These are phyloP conservation scores for Rhizophagus clarus DNA, from an alignment of 192 early-diverging fungal genomes.

Conservation along the genomic window DNA sequence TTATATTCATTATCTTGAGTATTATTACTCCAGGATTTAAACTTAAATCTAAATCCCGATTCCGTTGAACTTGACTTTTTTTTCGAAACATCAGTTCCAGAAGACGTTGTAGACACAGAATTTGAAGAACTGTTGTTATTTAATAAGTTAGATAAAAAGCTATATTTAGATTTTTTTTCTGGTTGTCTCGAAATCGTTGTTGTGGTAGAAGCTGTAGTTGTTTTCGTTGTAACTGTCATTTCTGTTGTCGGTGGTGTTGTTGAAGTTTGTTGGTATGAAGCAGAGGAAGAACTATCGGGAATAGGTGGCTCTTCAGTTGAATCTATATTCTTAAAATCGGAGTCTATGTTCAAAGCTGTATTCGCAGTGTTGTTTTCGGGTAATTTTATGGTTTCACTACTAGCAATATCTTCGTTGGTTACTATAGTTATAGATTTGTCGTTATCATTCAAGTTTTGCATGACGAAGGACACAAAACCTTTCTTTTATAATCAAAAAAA, in stretches of 20 bases:
- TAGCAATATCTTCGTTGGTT: not conserved
- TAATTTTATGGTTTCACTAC: not conserved
- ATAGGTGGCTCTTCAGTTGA: not conserved
- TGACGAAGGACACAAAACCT: not conserved
- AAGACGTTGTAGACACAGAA: not conserved
- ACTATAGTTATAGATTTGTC: not conserved
- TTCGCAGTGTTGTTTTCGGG: not conserved
- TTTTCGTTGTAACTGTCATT: not conserved
- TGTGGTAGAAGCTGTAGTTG: not conserved
- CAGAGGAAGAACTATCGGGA: not conserved
- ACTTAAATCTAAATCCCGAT: conserved; percentile 11
- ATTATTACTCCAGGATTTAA: conserved; percentile 12
- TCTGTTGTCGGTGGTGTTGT: not conserved
- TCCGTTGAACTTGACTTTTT: not conserved
- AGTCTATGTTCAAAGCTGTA: not conserved
- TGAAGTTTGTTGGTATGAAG: not conserved
- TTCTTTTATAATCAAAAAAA: not conserved
- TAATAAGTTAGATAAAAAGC: not conserved
- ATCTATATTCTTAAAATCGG: not conserved
- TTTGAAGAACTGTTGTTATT: not conserved
- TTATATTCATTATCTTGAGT: conserved; percentile 29
- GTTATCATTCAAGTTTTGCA: not conserved
- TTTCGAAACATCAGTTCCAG: not conserved
- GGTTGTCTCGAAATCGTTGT: not conserved
- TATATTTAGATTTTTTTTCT: not conserved